phyloP scores from a whole-genome alignment of 1,284 basidiomycete species.

The Macrocybe sp. region DNA sequence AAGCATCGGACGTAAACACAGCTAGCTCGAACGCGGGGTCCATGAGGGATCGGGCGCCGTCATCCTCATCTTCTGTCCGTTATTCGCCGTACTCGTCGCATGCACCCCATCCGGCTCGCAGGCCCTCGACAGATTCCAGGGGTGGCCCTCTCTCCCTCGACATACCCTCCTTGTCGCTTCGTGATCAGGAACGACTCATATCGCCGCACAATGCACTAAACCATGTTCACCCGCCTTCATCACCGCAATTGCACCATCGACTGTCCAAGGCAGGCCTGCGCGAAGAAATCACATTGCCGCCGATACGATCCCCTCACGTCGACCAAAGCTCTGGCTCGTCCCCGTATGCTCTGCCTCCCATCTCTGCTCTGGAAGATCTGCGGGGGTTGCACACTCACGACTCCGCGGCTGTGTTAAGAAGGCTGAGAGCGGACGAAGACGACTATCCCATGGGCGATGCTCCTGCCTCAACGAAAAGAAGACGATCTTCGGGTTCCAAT shows the following conservation, averaged over 20 bases:
- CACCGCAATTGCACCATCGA: constrained; percentile 1
- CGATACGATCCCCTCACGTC: constrained; percentile 37
- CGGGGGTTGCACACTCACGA: constrained; percentile 47
- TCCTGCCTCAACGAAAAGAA: too few relatives aligned
- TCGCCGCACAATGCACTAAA: constrained; percentile 3
- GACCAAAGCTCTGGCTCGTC: constrained; percentile 17
- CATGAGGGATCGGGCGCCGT: too few relatives aligned
- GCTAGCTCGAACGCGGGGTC: too few relatives aligned
- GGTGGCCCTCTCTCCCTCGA: constrained; percentile 34
- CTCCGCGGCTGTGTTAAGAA: constrained; percentile 56
- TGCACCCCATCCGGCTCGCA: constrained; percentile 11
- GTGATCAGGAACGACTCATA: constrained; percentile 7
- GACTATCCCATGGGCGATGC: not conserved
- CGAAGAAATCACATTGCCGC: constrained; percentile 42
- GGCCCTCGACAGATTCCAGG: constrained; percentile 11
- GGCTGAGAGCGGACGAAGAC: constrained; percentile 48
- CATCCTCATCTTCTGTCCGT: constrained; percentile 7
- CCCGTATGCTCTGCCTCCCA: constrained; percentile 57
- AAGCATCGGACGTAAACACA: constrained; percentile 7
- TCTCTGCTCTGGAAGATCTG: constrained; percentile 59
- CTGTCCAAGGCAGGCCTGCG: too few relatives aligned
- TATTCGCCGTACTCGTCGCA: constrained; percentile 25
- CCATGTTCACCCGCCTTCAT: constrained; percentile 13
- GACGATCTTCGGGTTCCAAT: too few relatives aligned
- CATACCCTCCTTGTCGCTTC: constrained; percentile 31